A percentile compares a stretch with the other conserved stretches of the same genome.
Evolutionary conservation across 306 rosid species (phyloP).

Genomic region (Vigna trinervia): DNA sequence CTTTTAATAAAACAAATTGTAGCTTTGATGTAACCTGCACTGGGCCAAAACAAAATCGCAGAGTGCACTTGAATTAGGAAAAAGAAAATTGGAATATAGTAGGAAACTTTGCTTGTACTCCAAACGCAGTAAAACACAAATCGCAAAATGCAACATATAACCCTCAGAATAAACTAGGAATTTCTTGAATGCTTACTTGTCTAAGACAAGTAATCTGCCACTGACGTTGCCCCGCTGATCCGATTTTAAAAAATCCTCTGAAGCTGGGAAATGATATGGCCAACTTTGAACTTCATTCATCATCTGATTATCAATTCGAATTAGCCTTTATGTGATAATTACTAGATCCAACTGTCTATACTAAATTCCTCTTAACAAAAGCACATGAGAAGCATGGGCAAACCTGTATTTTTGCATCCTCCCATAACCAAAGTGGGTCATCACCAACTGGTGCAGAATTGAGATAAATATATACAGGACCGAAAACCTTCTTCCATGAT

Average conservation of each 20-base stretch:
- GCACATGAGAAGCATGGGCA: conserved; percentile 23
- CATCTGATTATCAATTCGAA: conserved; percentile 65
- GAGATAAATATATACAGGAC: conserved; percentile 75
- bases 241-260: conserved; percentile 63
- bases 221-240: conserved; percentile 68
- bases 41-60: too few species aligned
- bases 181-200: conserved; percentile 60
- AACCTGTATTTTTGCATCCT: conserved; percentile 87
- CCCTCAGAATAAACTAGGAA: conserved; percentile 30
- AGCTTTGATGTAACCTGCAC: background rate
- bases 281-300: conserved; percentile 70
- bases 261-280: conserved; percentile 87
- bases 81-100: background rate
- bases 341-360: conserved; percentile 36
- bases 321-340: conserved; percentile 43
- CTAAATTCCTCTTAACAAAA: conserved; percentile 43
- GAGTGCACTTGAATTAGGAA: too few species aligned
- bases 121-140: conserved; percentile 21
- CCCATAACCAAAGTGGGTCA: conserved; percentile 71
- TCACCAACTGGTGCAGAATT: conserved; percentile 58
- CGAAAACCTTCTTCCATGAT: conserved; percentile 92
- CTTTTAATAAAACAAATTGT: background rate
- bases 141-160: conserved; percentile 1
- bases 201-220: conserved; percentile 72
- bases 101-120: conserved; percentile 14